Evolutionary conservation across 129 eudicot species (phyloP).

Genomic region (Flaveria brownii): DNA sequence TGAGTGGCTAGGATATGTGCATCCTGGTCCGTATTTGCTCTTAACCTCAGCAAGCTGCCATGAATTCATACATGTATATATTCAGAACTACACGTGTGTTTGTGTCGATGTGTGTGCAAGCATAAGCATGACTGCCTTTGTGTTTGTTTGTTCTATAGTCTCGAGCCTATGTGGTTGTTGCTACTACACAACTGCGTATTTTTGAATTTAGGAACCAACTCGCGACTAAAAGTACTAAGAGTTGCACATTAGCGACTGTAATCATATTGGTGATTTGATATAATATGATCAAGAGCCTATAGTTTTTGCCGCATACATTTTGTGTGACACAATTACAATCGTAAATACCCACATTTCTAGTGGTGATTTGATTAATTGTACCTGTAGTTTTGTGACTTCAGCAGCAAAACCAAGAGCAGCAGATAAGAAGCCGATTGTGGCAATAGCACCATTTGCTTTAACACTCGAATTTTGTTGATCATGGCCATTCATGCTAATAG

Average conservation of each 20-base stretch:
- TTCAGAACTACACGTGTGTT: not conserved
- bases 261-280: too few relatives aligned
- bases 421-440: constrained; percentile 13
- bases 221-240: too few relatives aligned
- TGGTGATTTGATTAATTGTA: not conserved
- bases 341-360: too few relatives aligned
- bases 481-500: not conserved
- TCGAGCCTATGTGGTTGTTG: too few relatives aligned
- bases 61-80: not conserved
- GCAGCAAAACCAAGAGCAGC: constrained; percentile 29
- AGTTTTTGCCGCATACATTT: too few relatives aligned
- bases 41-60: constrained; percentile 24
- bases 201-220: too few relatives aligned
- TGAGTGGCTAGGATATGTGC: not conserved
- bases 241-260: too few relatives aligned
- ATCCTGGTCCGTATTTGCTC: not conserved
- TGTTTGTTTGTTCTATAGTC: too few relatives aligned
- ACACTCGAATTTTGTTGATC: constrained; percentile 15
- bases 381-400: constrained; percentile 24
- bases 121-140: not conserved
- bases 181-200: too few relatives aligned
- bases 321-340: too few relatives aligned
- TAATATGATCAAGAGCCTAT: too few relatives aligned
- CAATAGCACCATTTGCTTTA: not conserved
- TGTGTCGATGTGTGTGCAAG: not conserved